Evolutionary conservation across 306 rosid genomes (phyloP).

Genomic region (Begonia fuchsioides): DNA sequence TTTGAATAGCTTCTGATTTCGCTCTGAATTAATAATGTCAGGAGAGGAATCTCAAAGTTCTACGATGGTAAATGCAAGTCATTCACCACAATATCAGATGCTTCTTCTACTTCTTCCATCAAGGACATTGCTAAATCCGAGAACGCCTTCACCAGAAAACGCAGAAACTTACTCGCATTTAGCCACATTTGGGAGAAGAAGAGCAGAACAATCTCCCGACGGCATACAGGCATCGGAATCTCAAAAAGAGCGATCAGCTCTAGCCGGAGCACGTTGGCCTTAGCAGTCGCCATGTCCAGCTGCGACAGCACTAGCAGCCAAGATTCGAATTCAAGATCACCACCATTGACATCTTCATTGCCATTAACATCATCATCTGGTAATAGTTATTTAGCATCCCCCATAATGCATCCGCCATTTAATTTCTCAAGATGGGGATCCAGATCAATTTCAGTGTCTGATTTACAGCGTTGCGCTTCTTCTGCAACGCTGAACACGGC

Average conservation of each 20-base stretch:
- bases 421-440: constrained; percentile 27
- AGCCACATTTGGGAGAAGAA: constrained; percentile 24
- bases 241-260: constrained; percentile 34
- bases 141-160: constrained; percentile 62
- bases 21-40: constrained; percentile 14
- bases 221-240: constrained; percentile 19
- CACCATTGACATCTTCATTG: too few relatives aligned
- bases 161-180: constrained; percentile 46
- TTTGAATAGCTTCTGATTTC: too few relatives aligned
- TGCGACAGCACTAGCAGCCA: constrained; percentile 22
- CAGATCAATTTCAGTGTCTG: constrained; percentile 37
- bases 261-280: constrained; percentile 21
- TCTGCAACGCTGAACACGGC: neutral
- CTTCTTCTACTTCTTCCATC: constrained; percentile 29
- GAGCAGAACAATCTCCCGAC: constrained; percentile 21
- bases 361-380: too few relatives aligned
- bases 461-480: constrained; percentile 36
- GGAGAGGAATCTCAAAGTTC: constrained; percentile 83
- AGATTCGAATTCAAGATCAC: constrained; percentile 17
- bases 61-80: constrained; percentile 89
- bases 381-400: neutral
- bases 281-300: constrained; percentile 18
- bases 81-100: constrained; percentile 53
- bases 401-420: constrained; percentile 13
- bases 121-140: constrained; percentile 63